Evolutionary conservation across 306 rosid genomes (phyloP).

Genomic region (Trichosanthes truncata): DNA sequence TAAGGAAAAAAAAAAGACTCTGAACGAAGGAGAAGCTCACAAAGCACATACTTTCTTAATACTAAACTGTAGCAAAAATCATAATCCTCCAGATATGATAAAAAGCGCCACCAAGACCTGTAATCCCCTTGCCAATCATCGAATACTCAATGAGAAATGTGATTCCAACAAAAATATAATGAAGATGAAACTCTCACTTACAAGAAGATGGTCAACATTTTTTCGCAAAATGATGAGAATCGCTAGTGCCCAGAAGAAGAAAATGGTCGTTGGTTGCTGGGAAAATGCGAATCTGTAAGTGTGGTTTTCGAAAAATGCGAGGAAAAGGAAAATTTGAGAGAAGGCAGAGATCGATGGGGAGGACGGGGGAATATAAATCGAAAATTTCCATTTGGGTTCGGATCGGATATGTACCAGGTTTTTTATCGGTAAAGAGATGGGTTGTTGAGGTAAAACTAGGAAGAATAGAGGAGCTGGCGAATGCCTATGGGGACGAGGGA

Average conservation of each 20-base stretch:
- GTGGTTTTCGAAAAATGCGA: slow-evolving; percentile 58
- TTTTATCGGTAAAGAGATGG: slow-evolving; percentile 73
- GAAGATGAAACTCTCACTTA: slow-evolving; percentile 26
- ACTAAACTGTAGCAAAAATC: background rate
- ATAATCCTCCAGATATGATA: slow-evolving; percentile 38
- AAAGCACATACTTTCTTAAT: no score
- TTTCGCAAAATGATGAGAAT: slow-evolving; percentile 37
- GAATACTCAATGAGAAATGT: slow-evolving; percentile 29
- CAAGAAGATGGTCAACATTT: slow-evolving; percentile 18
- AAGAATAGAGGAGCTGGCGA: slow-evolving; percentile 56
- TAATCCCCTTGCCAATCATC: slow-evolving; percentile 38
- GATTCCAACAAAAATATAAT: slow-evolving; percentile 28
- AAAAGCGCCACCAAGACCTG: slow-evolving; percentile 44
- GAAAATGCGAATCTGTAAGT: slow-evolving; percentile 49
- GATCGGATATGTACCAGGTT: slow-evolving; percentile 65
- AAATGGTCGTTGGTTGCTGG: slow-evolving; percentile 45
- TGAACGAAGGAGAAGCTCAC: no score
- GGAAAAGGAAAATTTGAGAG: slow-evolving; percentile 49
- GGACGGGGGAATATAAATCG: slow-evolving; percentile 53
- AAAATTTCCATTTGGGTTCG: slow-evolving; percentile 62
- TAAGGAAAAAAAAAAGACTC: no score
- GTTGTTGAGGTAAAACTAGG: slow-evolving; percentile 58
- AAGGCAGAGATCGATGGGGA: slow-evolving; percentile 69
- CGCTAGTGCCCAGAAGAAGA: slow-evolving; percentile 57
- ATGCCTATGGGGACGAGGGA: slow-evolving; percentile 51